Conservation (phyloP, 2,329 filamentous ascomycete genomes). For the Zarea fungicola region DNA sequence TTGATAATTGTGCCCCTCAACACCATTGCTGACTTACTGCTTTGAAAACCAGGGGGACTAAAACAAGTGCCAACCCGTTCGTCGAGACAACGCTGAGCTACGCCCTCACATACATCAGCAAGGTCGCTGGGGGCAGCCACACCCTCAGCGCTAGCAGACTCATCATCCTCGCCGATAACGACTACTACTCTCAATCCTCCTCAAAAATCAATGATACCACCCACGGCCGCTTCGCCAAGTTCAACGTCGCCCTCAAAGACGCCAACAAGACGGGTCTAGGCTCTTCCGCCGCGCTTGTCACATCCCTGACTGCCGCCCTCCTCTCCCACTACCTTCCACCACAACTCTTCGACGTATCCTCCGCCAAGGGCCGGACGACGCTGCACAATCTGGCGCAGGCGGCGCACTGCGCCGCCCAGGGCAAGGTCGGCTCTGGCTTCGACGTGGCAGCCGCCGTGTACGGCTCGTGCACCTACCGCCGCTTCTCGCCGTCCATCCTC, state of each 20-base stretch:
- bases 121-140: constrained; percentile 32
- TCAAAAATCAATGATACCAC: constrained; percentile 16
- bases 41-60: constrained; percentile 34
- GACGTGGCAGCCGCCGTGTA: constrained; percentile 92
- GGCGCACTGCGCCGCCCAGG: constrained; percentile 91
- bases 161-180: constrained; percentile 88
- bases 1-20: too few relatives aligned
- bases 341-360: constrained; percentile 50
- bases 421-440: constrained; percentile 93
- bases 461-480: constrained; percentile 82
- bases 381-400: constrained; percentile 93
- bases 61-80: constrained; percentile 65
- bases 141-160: constrained; percentile 65
- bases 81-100: constrained; percentile 89
- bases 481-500: constrained; percentile 82
- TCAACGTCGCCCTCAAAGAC: constrained; percentile 66
- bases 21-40: too few relatives aligned
- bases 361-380: constrained; percentile 48
- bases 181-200: constrained; percentile 77
- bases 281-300: constrained; percentile 90
- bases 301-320: constrained; percentile 72
- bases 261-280: constrained; percentile 96
- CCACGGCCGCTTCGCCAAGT: constrained; percentile 64
- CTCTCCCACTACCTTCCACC: constrained; percentile 67
- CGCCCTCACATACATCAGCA: constrained; percentile 73